phyloP scores from a whole-genome alignment of 1,139 yeast species.

The Taphrina betulina region DNA sequence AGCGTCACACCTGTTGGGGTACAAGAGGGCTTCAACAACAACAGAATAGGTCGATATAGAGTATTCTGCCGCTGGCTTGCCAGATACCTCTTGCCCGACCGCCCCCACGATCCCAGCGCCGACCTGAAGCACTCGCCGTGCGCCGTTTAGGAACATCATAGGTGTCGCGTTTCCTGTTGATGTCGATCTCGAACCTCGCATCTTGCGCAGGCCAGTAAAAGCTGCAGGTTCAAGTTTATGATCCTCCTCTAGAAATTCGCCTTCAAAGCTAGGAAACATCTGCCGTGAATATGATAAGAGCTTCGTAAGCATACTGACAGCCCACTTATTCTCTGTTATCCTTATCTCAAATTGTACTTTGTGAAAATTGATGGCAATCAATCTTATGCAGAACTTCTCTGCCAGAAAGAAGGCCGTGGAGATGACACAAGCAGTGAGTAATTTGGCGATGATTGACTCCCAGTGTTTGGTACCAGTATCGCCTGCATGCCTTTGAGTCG shows the following conservation, averaged over 20 bases:
- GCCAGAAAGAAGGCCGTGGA: slow-evolving; percentile 45
- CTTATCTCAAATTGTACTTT: slow-evolving; percentile 47
- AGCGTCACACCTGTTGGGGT: slow-evolving; percentile 42
- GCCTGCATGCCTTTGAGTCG: slow-evolving; percentile 39
- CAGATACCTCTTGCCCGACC: slow-evolving; percentile 42
- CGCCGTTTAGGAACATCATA: slow-evolving; percentile 34
- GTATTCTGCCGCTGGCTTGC: slow-evolving; percentile 28
- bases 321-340: slow-evolving; percentile 46
- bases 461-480: slow-evolving; percentile 43
- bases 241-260: slow-evolving; percentile 48
- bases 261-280: slow-evolving; percentile 46
- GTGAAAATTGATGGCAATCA: slow-evolving; percentile 49
- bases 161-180: slow-evolving; percentile 27
- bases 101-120: slow-evolving; percentile 43
- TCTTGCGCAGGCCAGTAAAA: slow-evolving; percentile 10
- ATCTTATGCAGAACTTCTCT: slow-evolving; percentile 46
- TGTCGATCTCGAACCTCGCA: slow-evolving; percentile 3
- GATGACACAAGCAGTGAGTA: slow-evolving; percentile 46
- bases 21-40: slow-evolving; percentile 46
- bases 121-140: slow-evolving; percentile 43
- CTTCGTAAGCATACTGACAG: slow-evolving; percentile 43
- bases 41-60: slow-evolving; percentile 40
- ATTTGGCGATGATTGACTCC: slow-evolving; percentile 46
- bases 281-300: slow-evolving; percentile 45
- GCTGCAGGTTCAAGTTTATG: slow-evolving; percentile 31